Base-by-base conservation (phyloP, 75 land plant genomes). In the Pinus tabuliformis region DNA sequence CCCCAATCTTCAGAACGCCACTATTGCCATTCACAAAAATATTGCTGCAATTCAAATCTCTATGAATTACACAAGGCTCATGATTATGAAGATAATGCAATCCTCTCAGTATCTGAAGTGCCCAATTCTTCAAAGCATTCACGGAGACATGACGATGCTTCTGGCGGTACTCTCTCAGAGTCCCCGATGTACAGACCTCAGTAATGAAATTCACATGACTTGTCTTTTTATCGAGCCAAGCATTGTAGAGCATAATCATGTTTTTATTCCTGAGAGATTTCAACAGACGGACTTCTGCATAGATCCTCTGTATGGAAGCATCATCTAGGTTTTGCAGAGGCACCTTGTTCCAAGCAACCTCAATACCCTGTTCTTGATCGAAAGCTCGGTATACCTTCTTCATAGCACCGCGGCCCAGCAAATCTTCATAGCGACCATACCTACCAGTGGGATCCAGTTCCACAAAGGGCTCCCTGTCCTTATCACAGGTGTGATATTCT, bases 331-430 rank as follows among this genome's bases (percentile, higher is more conserved):
- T 72, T 49, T 83, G 64, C 11, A 86, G 72, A 15, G 77, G 77
- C 17, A 90, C 90, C 75, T 93, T 86, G 76, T 93, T 93, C 95
- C 95, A 93, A 7, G 95, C 95, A 24, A 93, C 91, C 70, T 93
- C 95, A 68, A 81, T 86, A 3, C 95, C 94, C 49, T 93, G 89
- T 59, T 83, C 85, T 72, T 89, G 83, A 70, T 93, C 93, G 71
- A 91, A 93, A 6, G 82, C 95, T 12, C 91, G 58, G 85, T 91
- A 93, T 16, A 93, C 95, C 30, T 81, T 89, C 78, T 93, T 93
- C 66, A 83, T 81, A 1, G 93, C 89, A 7, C 95, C 95, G 1
- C 75, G 36, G 56, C 95, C 95, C 0, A 93, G 79, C 1, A 90
- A 83, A 49, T 93, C 91, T 14, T 26, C 26, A 81, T 93, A 93